phyloP scores from a whole-genome alignment of 1,284 basidiomycete species.

The Puccinia polysora region DNA sequence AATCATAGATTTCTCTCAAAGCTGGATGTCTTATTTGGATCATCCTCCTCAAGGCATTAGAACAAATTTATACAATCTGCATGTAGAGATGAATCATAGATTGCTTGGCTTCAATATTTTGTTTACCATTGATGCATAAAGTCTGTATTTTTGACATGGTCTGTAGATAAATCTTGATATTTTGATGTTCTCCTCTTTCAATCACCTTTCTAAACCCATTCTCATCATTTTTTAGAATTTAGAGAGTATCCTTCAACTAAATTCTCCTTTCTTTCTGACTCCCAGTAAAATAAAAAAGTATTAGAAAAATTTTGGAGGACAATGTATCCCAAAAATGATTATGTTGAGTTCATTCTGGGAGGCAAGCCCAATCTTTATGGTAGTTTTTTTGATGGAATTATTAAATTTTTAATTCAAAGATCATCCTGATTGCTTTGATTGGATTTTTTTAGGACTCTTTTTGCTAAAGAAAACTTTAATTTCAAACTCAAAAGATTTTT shows the following conservation, averaged over 20 bases:
- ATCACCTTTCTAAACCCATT: background rate
- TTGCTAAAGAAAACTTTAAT: conserved; percentile 91
- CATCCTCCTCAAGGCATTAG: background rate
- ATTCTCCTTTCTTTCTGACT: background rate
- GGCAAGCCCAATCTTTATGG: conserved; percentile 57
- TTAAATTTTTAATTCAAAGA: background rate
- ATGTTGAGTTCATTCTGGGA: conserved; percentile 55
- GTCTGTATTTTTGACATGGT: conserved; percentile 40
- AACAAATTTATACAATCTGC: conserved; percentile 19
- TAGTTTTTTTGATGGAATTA: conserved; percentile 44
- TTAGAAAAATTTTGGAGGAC: conserved; percentile 54
- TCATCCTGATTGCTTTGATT: background rate
- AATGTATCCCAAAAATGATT: conserved; percentile 56
- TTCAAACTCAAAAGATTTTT: background rate
- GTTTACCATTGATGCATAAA: conserved; percentile 40
- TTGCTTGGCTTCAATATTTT: conserved; percentile 12
- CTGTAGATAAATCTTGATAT: background rate
- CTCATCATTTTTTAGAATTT: background rate
- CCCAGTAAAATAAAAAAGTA: conserved; percentile 49
- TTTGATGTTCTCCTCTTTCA: background rate
- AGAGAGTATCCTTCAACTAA: no score
- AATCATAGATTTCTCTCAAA: conserved; percentile 18
- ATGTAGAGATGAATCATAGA: conserved; percentile 14
- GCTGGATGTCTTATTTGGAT: background rate
- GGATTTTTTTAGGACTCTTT: conserved; percentile 66